Evolutionary conservation across 164 flowering plant genomes (phyloP).

Genomic region (Protea cynaroides): DNA sequence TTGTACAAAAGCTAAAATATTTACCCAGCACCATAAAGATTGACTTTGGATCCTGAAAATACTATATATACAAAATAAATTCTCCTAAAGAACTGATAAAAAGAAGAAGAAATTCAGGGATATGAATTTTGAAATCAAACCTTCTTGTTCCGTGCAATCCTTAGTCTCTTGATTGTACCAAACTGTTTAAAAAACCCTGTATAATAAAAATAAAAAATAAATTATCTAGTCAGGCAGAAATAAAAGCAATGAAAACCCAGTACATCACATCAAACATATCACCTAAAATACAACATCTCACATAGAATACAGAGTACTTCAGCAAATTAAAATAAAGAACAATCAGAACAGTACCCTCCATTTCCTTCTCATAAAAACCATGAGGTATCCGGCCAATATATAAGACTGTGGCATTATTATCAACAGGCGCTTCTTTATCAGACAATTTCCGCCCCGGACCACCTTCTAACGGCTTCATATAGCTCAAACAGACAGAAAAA

Average conservation of each 20-base stretch:
- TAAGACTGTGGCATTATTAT: conserved; percentile 52
- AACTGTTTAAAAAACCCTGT: conserved; percentile 78
- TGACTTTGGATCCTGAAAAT: not conserved
- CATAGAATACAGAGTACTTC: no score
- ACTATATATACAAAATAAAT: no score
- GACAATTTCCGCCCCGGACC: conserved; percentile 61
- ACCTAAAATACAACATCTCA: not conserved
- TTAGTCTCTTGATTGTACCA: conserved; percentile 61
- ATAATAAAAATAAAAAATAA: no score
- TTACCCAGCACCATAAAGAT: no score
- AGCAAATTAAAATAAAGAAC: not conserved
- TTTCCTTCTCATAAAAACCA: conserved; percentile 85
- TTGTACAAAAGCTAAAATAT: no score
- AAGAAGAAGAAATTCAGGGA: no score
- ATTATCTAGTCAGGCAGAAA: not conserved
- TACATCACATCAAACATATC: not conserved
- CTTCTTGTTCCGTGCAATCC: conserved; percentile 81
- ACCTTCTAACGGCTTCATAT: conserved; percentile 68
- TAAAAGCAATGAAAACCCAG: no score
- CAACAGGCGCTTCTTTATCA: conserved; percentile 14
- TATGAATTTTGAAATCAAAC: conserved; percentile 22
- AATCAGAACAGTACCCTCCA: conserved; percentile 48
- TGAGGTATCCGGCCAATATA: conserved; percentile 91
- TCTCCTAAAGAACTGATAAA: no score
- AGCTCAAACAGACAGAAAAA: not conserved